A percentile compares a stretch with the other conserved stretches of the same genome.
Conservation (phyloP, 768 basidiomycete genomes). For the Hygrocybe punicea region DNA sequence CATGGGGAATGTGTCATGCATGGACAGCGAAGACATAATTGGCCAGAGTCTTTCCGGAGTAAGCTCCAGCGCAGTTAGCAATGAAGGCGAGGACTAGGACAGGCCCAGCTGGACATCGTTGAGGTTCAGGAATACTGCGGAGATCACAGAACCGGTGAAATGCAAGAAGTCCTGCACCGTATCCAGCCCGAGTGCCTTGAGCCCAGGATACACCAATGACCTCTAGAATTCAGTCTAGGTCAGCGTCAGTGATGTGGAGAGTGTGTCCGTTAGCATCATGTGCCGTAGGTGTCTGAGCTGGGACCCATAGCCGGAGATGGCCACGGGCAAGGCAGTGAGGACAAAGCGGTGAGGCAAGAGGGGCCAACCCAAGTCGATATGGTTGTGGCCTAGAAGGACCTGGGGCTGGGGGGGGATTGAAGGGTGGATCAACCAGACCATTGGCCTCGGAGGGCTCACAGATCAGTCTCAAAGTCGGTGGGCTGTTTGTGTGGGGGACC, state of each 20-base stretch:
- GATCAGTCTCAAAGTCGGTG: not conserved
- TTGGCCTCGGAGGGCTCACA: not conserved
- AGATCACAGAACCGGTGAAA: slow-evolving; percentile 43
- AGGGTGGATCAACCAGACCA: not conserved
- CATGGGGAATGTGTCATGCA: slow-evolving; percentile 49
- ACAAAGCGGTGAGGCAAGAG: slow-evolving; percentile 12
- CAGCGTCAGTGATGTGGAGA: slow-evolving; percentile 22
- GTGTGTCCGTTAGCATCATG: not conserved
- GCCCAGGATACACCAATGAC: slow-evolving; percentile 30
- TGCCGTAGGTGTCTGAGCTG: not conserved
- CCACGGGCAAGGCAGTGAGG: slow-evolving; percentile 30
- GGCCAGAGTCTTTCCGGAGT: slow-evolving; percentile 29
- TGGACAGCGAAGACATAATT: slow-evolving; percentile 40
- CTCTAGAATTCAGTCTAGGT: slow-evolving; percentile 21
- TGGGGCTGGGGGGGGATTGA: not conserved
- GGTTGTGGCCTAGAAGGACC: not conserved
- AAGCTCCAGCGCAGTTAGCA: slow-evolving; percentile 28
- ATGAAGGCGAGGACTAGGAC: slow-evolving; percentile 31
- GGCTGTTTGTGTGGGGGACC: not conserved
- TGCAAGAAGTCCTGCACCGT: slow-evolving; percentile 36
- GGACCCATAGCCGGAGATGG: slow-evolving; percentile 25
- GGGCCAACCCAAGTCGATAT: slow-evolving; percentile 13
- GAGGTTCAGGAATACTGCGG: slow-evolving; percentile 27
- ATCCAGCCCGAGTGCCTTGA: slow-evolving; percentile 30
- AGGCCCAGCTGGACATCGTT: slow-evolving; percentile 26